Evolutionary conservation across 805 yeast species (phyloP).

Genomic region (Candida schatavii): DNA sequence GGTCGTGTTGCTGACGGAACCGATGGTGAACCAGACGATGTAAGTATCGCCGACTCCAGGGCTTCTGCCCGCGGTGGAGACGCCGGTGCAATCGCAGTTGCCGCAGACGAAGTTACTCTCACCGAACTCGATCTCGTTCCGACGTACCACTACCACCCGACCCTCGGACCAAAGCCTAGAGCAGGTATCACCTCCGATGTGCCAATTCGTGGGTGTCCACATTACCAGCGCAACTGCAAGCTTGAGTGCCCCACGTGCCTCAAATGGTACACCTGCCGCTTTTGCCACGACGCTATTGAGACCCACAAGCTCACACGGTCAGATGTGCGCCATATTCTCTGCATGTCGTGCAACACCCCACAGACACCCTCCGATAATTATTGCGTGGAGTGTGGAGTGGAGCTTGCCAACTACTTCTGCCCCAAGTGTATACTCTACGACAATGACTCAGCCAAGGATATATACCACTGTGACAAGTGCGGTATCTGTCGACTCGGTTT

Average conservation of each 20-base stretch:
- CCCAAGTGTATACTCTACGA: slow-evolving; percentile 77
- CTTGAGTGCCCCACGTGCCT: slow-evolving; percentile 74
- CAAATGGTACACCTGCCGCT: slow-evolving; percentile 76
- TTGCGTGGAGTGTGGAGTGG: slow-evolving; percentile 65
- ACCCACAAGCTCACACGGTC: slow-evolving; percentile 50
- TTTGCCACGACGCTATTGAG: slow-evolving; percentile 71
- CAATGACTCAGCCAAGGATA: slow-evolving; percentile 71
- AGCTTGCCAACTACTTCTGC: slow-evolving; percentile 77
- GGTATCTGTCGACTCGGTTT: slow-evolving; percentile 90
- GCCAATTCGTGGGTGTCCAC: slow-evolving; percentile 90
- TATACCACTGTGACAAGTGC: slow-evolving; percentile 90
- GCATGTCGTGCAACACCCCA: slow-evolving; percentile 76
- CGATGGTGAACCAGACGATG: background rate
- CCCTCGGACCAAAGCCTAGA: too few relatives aligned
- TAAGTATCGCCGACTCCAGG: background rate
- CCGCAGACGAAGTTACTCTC: slow-evolving; percentile 40
- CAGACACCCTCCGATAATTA: slow-evolving; percentile 67
- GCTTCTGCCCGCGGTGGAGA: too few relatives aligned
- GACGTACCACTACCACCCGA: slow-evolving; percentile 43
- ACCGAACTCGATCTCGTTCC: slow-evolving; percentile 48
- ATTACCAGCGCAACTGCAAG: slow-evolving; percentile 81
- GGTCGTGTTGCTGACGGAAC: slow-evolving; percentile 3
- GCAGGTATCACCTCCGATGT: too few relatives aligned
- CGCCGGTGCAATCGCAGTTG: slow-evolving; percentile 10
- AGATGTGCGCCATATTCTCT: slow-evolving; percentile 65